Evolutionary conservation across 495 filamentous ascomycete species (phyloP), one percentile per base, ranked within the genome.

Genomic region (Penicillium steckii): DNA sequence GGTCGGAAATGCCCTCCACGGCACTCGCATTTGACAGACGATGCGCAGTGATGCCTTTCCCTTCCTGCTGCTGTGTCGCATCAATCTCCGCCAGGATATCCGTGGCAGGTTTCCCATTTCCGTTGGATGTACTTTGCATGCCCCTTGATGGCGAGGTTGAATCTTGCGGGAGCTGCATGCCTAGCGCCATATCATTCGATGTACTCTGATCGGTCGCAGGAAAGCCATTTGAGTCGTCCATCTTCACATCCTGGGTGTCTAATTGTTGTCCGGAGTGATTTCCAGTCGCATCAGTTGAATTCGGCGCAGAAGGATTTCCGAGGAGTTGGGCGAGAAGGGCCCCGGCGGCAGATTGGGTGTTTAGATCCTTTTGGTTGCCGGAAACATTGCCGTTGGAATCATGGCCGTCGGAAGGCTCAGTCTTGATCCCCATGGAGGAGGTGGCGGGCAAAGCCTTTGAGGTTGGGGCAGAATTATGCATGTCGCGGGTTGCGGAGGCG

Each of bases 401-500:
- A 13, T 61, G 55, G 37, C 19, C 22, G 12, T 66, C 63, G 5
- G 53, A 56, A 0, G 56, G 50, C 47, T 75, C 69, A n/a, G 63
- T 59, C 54, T 75, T 75, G 43, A 75, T 61, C 42, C 62, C 60
- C 38, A 69, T 67, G 45, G 65, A 53, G 45, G 65, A 53, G 25
- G 62, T 53, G 54, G 63, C 52, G 59, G 66, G 45, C 35, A 68
- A 52, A 56, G 57, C 65, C 58, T 68, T 69, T 44, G 69, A 58
- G 57, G 61, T 63, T 68, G 68, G 61, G 68, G 63, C 66, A 70
- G 73, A 71, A 74, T 72, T 67, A 62, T 74, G 68, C 68, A 73
- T 57, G 63, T 63, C 66, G 70, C 66, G 66, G 57, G 71, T 71
- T 71, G 71, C 73, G 71, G 73, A 74, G 70, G 69, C 67, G 64